Base-by-base conservation (phyloP, 345 rosid genomes). In the Geranium rotundifolium region DNA sequence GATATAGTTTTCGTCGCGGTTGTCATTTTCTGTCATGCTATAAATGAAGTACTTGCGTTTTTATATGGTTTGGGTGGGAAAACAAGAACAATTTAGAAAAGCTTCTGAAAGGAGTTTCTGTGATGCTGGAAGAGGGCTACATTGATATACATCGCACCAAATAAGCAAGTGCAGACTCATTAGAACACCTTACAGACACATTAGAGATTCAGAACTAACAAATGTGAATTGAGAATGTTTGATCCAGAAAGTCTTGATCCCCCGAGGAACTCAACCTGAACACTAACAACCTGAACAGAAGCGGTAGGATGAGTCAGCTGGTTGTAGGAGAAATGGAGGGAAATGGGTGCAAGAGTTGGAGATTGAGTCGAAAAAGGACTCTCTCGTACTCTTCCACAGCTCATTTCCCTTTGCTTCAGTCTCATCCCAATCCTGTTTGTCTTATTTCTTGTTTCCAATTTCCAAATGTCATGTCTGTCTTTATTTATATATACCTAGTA, bases 401-500 rank as follows among this genome's bases (percentile, higher is more conserved):
- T 69, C 52, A 50, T 58, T 57, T 73, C 63, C 23, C 57, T 66
- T 54, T 17, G 4, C 41, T 8, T 34, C 41, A 4, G 7, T 34
- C 41, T 34, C 41, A 8, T 34, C 41, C 41, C 41, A 34, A 34
- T 34, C 41, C 41, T 8, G 10, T 23, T 23, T 23, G 27, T 23
- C 27, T 23, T 23, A 23, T 23, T 23, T 23, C 27, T 23, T 23
- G 27, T 4, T 34, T 8, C 41, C 41, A 34, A 34, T 34, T 8
- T 8, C 41, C 41, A 34, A 34, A 34, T 8, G 7, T 34, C 41
- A 34, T 56, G 37, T 52, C 73, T 17, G 62, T 71, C 37, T 19
- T 75, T 75, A 75, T 80, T 72, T 16, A 63, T 70, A 46, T 65
- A 68, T 52, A 20, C 34, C n/a, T 39, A 66, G 69, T 66, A 57